A percentile compares a stretch with the other conserved stretches of the same genome.
These are phyloP conservation scores for rapeseed (Brassica napus) DNA, from an alignment of 345 rosid genomes.

Conservation along the genomic window Da-Ae NC_063439.1:3626001-3626500, in stretches of 20 bases:
- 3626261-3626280: slow-evolving; percentile 42
- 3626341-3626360: slow-evolving; percentile 68
- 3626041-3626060: too few species aligned
- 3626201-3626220: slow-evolving; percentile 1
- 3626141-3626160: not conserved
- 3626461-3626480: slow-evolving; percentile 2
- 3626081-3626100: too few species aligned
- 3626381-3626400: slow-evolving; percentile 43
- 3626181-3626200: not conserved
- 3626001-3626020: too few species aligned
- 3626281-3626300: slow-evolving; percentile 39
- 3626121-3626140: not conserved
- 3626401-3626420: not conserved
- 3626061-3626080: too few species aligned
- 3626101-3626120: not conserved
- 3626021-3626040: too few species aligned
- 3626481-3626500: slow-evolving; percentile 56
- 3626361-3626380: slow-evolving; percentile 39
- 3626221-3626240: slow-evolving; percentile 42
- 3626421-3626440: not conserved
- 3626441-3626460: not conserved
- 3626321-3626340: slow-evolving; percentile 51
- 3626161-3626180: not conserved
- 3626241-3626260: slow-evolving; percentile 39
- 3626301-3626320: slow-evolving; percentile 44